Percentiles rank a stretch among this genome's conserved stretches.
Evolutionary conservation across 1,139 yeast species (phyloP).

Genomic region (Candida gigantensis): DNA sequence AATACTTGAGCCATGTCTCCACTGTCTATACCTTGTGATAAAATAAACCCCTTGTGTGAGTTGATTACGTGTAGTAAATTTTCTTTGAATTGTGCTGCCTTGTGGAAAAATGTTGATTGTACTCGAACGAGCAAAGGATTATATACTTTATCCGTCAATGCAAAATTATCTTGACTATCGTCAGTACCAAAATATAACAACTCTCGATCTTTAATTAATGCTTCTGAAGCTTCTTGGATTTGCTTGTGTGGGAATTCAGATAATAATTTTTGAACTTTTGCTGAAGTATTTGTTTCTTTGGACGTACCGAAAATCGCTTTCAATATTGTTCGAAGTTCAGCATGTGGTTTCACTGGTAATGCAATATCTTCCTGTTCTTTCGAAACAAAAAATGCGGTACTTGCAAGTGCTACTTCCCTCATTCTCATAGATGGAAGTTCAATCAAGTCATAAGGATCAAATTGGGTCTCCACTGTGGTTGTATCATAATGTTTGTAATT

Average conservation of each 20-base stretch:
- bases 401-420: slow-evolving; percentile 47
- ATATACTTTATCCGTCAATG: slow-evolving; percentile 58
- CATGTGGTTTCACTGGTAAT: slow-evolving; percentile 24
- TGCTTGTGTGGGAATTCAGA: slow-evolving; percentile 42
- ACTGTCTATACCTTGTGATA: slow-evolving; percentile 60
- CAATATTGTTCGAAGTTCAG: slow-evolving; percentile 38
- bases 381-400: slow-evolving; percentile 36
- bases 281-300: slow-evolving; percentile 45
- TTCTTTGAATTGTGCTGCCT: slow-evolving; percentile 46
- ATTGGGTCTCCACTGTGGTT: slow-evolving; percentile 14
- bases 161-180: slow-evolving; percentile 48
- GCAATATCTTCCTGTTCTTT: slow-evolving; percentile 17
- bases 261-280: slow-evolving; percentile 44
- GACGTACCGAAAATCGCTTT: slow-evolving; percentile 67
- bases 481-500: slow-evolving; percentile 32
- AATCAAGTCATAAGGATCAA: slow-evolving; percentile 35
- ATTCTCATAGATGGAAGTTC: slow-evolving; percentile 56
- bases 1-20: slow-evolving; percentile 59
- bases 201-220: slow-evolving; percentile 55
- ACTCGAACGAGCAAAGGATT: slow-evolving; percentile 41
- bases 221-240: slow-evolving; percentile 52
- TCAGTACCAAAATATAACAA: slow-evolving; percentile 49
- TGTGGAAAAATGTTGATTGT: slow-evolving; percentile 41
- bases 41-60: slow-evolving; percentile 50
- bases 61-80: slow-evolving; percentile 38